Evolutionary conservation across 129 eudicot genomes (phyloP), one percentile per base, ranked within the genome.

Genomic region (Erigeron canadensis): DNA sequence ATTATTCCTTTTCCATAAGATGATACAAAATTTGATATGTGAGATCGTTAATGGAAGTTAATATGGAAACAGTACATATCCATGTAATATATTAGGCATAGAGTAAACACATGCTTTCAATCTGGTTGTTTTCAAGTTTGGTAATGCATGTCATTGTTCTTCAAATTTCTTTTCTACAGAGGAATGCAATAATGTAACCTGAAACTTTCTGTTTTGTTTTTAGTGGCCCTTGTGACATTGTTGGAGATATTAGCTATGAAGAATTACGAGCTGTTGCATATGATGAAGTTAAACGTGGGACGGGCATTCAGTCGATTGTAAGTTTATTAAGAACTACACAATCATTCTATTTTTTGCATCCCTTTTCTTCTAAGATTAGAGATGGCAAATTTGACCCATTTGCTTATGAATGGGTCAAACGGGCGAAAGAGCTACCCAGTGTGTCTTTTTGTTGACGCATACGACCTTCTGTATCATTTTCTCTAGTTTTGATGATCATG

Each of bases 171-270:
- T 13, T 65, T 53, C 48, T 8, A 15, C 10, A 17, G 34, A 63
- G 67, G 57, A 65, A 60, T 19, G 60, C 28, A 51, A 0, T 77
- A 41, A 54, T 72, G 73, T 80, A 69, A 69, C 70, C 67, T 11
- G 18, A 11, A 69, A n/a, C 12, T 43, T 16, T n/a, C 10, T 42
- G 48, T 57, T n/a, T 61, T 56, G 46, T 57, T 57, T 46, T 63
- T 87, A 95, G 99, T 75, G 90, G 90, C 68, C 89, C 96, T 38
- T 95, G 99, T 81, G 99, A 95, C 72, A 86, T 95, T 77, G 77
- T 77, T 79, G 97, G 99, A 17, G 99, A 95, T 79, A 43, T 86
- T 54, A 95, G 99, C 87, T 88, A 45, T 71, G 99, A 95, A 78
- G 99, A 95, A 79, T 75, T 95, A 84, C 88, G 96, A 64, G 89